Base-by-base conservation (phyloP, 2,329 filamentous ascomycete genomes). In the Grosmannia huntii region DNA sequence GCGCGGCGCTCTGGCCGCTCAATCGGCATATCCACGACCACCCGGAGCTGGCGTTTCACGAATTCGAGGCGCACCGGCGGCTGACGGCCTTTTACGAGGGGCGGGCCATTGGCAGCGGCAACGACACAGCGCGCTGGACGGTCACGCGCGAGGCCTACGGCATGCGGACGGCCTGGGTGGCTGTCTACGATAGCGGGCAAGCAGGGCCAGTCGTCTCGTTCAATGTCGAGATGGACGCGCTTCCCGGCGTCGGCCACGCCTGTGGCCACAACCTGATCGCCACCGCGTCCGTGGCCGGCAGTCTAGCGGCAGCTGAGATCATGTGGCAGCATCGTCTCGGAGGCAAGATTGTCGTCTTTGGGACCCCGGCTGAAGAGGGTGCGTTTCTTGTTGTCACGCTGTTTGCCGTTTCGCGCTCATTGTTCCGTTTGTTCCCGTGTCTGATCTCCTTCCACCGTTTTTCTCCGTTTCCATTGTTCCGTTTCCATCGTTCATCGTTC, bases 191-290 rank as follows among this genome's bases (percentile, higher is more conserved):
- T 58, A 76, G 69, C 56, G 72, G 74, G 12, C 71, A 64, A 55
- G 66, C 69, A n/a, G 77, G 76, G 0, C 75, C 76, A 3, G 72
- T 73, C 1, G 68, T 76, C 23, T 74, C 74, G 0, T 75, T 75
- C 64, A 77, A 76, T 54, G 73, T 70, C 36, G 75, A 77, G 60
- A 77, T 73, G 75, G 75, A 80, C 63, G 76, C 76, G 3, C 69
- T 80, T 4, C 74, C 76, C 1, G 73, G 70, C 1, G 71, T 80
- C 9, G 77, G 77, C 41, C 77, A 80, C 62, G 76, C 76, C 9
- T 81, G 78, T 58, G 78, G 79, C 4, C 78, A 81, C 66, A 81
- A 81, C 61, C 70, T 80, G 44, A 80, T 80, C 57, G 76, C 76
- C 5, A 75, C 71, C 0, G 72, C 75, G 3, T 77, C 76, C 0